Base-by-base conservation (phyloP, 148 eudicot genomes). In the Oxyria digyna region DNA sequence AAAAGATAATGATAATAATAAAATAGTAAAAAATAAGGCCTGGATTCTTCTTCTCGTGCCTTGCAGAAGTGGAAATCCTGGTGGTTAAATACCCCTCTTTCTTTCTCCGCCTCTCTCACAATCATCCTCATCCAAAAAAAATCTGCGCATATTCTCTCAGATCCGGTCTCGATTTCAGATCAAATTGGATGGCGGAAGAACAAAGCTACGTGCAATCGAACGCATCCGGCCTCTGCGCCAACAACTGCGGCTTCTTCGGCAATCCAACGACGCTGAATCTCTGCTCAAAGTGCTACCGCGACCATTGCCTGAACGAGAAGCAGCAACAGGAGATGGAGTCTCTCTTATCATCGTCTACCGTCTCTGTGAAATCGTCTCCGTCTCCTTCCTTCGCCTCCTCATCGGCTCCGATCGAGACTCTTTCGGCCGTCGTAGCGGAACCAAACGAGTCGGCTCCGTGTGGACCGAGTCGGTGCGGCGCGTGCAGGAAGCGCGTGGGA, bases 401-500 rank as follows among this genome's bases (percentile, higher is more conserved):
- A 2, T 13, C 59, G 11, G 17, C 8, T 26, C 2, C 73, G 46
- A 29, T 21, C 6, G 49, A 52, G 17, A 20, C 18, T 41, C 1
- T 8, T 6, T 7, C 3, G 5, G 57, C 13, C 41, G 46, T 1
- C 3, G 20, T 23, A 24, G 26, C 57, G 10, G 18, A 6, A 14
- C n/a, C 62, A 49, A 13, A 0, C 20, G 50, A 0, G 15, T 41
- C n/a, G 7, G 69, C 10, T 45, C 27, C 64, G 31, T 43, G 71
- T 37, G 65, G 55, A 54, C 55, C 86, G 67, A 81, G 78, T 50
- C 48, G 81, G 72, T 86, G 91, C 42, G 57, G 37, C 59, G 18
- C 68, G 42, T 86, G 91, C 42, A 73, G 78, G 52, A 76, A 77
- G 73, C 78, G 81, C 42, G 87, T 84, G 15, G 91, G 91, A 26